Percentiles rank a stretch among this genome's conserved stretches.
These are phyloP conservation scores for Scedosporium apiospermum DNA, from an alignment of 2,329 filamentous ascomycete species.

Conservation along the genomic window DNA sequence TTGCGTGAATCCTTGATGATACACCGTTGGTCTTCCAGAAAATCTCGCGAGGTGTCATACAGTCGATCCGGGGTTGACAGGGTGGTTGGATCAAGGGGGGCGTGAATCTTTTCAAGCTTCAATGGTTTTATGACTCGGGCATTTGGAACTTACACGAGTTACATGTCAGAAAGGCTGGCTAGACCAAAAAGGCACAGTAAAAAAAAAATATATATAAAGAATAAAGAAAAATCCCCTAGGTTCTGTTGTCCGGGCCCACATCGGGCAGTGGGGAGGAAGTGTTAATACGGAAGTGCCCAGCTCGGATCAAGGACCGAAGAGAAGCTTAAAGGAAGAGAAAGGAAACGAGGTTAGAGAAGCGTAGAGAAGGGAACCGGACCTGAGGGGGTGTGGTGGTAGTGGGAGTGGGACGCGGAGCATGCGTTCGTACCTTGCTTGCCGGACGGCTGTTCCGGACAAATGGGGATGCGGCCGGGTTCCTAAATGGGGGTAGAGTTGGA, in stretches of 20 bases:
- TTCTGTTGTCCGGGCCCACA: background rate
- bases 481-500: background rate
- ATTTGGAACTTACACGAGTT: background rate
- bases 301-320: background rate
- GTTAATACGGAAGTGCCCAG: background rate
- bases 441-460: constrained; percentile 6
- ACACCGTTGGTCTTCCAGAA: too few relatives aligned
- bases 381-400: background rate
- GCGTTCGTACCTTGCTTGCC: background rate
- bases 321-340: background rate
- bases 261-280: background rate
- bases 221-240: background rate
- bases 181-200: background rate
- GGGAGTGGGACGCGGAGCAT: background rate
- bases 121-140: background rate
- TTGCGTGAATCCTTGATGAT: background rate
- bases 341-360: background rate
- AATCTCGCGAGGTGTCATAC: background rate
- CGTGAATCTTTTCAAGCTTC: background rate
- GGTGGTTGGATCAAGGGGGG: background rate
- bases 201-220: background rate
- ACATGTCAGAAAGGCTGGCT: background rate
- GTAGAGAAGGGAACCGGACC: background rate
- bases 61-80: background rate
- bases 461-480: background rate